Evolutionary conservation across 2,329 filamentous ascomycete genomes (phyloP), one percentile per base, ranked within the genome.

Genomic region (Colletotrichum spinosum): DNA sequence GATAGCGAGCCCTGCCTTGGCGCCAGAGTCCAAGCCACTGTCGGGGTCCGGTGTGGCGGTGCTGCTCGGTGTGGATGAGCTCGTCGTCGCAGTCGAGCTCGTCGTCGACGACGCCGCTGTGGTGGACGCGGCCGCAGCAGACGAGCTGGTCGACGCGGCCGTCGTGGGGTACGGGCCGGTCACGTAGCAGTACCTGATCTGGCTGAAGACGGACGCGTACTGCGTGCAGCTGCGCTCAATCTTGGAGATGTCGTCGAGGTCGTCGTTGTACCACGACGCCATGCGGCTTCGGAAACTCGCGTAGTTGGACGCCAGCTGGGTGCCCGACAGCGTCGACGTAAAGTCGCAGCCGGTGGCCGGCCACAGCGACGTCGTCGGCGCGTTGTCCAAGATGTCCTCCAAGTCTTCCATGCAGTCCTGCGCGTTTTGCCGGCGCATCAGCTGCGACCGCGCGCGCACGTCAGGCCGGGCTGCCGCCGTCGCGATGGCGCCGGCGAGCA

Each of bases 241-340:
- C 37, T 53, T 66, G 8, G 63, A 56, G 2, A 66, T 66, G 35
- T 66, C 63, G 2, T 66, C 63, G 7, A 57, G 42, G 6, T 66
- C 63, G n/a, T 63, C 50, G 3, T 11, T 39, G 58, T 66, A 66
- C 63, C 63, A 66, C 2, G 63, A 66, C 15, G 63, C 48, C 63
- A 66, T 63, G 2, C 53, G 59, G 38, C 35, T 66, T 25, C 63
- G 42, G 48, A 35, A 66, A 1, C 58, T 42, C 0, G 63, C 58
- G 6, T 66, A 66, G 37, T n/a, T 66, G 5, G 48, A 38, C 9
- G 58, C 52, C 8, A 62, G 52, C 39, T 66, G 58, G 33, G 53
- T 53, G 15, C 63, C 63, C 7, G 63, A 66, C 12, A 66, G 63
- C 7, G 58, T 66, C 6, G 63, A 66, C 2, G 58, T 63, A 41